phyloP scores from a whole-genome alignment of 2,329 filamentous ascomycete species.

The Diaporthe caulivora region DNA sequence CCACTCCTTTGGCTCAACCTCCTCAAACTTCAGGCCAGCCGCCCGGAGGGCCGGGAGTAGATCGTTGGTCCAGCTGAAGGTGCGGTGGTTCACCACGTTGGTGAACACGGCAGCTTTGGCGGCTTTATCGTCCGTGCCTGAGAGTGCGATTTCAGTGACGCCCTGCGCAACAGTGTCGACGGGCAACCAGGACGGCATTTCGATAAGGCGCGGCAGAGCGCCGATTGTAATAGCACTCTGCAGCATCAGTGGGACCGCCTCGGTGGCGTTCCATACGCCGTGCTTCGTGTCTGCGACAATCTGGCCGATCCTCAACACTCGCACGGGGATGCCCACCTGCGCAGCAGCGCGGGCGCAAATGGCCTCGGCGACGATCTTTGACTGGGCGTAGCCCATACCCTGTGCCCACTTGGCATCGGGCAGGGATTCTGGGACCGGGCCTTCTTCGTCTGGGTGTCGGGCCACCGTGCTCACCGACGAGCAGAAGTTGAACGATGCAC shows the following conservation, averaged over 20 bases:
- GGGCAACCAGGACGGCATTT: constrained; percentile 59
- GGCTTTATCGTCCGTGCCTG: constrained; percentile 30
- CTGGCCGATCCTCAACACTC: constrained; percentile 62
- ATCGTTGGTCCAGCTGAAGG: constrained; percentile 63
- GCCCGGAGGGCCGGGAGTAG: constrained; percentile 61
- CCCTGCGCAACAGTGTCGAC: constrained; percentile 58
- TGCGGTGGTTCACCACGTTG: constrained; percentile 62
- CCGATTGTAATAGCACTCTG: constrained; percentile 58
- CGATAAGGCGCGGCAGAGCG: constrained; percentile 58
- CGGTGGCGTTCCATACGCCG: constrained; percentile 65
- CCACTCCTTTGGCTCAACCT: constrained; percentile 59
- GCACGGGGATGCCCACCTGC: constrained; percentile 47
- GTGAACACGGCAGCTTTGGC: constrained; percentile 50
- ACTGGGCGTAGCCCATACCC: constrained; percentile 57
- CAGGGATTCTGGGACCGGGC: constrained; percentile 51
- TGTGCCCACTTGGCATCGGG: constrained; percentile 54
- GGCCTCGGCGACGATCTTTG: constrained; percentile 55
- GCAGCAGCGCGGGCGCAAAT: constrained; percentile 52
- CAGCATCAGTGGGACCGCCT: constrained; percentile 66
- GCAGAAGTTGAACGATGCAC: constrained; percentile 59
- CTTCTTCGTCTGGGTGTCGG: constrained; percentile 44
- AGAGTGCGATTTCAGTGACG: constrained; percentile 53
- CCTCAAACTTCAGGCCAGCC: constrained; percentile 59
- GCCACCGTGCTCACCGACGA: constrained; percentile 62
- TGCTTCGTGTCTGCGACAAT: constrained; percentile 60